phyloP scores from a whole-genome alignment of 192 early-diverging fungal genomes.

The Gigaspora rosea region DNA sequence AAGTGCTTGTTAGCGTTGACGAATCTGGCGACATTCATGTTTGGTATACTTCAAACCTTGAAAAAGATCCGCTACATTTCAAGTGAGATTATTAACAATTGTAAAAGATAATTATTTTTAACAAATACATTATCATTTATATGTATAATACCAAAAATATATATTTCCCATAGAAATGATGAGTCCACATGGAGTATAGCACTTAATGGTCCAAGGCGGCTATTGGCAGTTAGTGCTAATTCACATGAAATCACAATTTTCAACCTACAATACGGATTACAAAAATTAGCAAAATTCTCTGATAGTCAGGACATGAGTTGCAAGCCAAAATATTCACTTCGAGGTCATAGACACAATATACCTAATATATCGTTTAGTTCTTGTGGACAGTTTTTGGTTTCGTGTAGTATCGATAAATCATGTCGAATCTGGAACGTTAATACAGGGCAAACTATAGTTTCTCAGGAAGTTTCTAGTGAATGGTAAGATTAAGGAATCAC shows the following conservation, averaged over 20 bases:
- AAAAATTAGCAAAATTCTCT: neutral
- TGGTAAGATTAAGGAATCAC: neutral
- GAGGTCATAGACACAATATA: constrained; percentile 64
- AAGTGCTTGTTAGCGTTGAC: constrained; percentile 55
- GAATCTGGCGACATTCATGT: constrained; percentile 56
- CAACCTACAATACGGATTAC: neutral
- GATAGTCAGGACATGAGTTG: neutral
- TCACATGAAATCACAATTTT: constrained; percentile 35
- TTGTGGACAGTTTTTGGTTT: constrained; percentile 57
- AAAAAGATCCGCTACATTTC: constrained; percentile 42
- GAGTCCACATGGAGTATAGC: constrained; percentile 63
- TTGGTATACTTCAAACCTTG: constrained; percentile 50
- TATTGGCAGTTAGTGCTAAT: constrained; percentile 61
- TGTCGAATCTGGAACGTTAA: constrained; percentile 53
- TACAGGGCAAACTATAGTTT: neutral
- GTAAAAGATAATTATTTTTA: neutral
- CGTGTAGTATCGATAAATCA: constrained; percentile 54
- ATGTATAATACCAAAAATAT: neutral
- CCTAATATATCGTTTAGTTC: constrained; percentile 57
- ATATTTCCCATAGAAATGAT: constrained; percentile 32
- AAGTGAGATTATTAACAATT: constrained; percentile 36
- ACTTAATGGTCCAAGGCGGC: constrained; percentile 48
- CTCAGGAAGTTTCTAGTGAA: neutral
- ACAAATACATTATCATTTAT: neutral
- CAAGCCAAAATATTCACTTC: constrained; percentile 37